Evolutionary conservation across 2,329 filamentous ascomycete genomes (phyloP).

Genomic region (Phyllosticta capitalensis): DNA sequence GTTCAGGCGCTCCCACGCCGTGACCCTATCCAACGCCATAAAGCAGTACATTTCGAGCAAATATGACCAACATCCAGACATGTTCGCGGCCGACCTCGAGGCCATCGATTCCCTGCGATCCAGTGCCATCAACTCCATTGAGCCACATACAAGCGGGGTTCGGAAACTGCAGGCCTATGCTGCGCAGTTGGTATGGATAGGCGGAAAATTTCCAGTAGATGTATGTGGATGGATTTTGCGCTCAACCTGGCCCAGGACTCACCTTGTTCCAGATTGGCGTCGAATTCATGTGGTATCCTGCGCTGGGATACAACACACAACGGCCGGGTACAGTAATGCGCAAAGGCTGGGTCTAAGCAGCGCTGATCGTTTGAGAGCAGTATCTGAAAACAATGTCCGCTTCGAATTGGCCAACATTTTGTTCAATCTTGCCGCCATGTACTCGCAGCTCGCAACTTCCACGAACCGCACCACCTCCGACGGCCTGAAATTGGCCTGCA

Average conservation of each 20-base stretch:
- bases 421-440: constrained; percentile 87
- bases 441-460: constrained; percentile 80
- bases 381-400: constrained; percentile 56
- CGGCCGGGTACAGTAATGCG: constrained; percentile 43
- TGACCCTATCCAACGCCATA: constrained; percentile 73
- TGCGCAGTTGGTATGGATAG: constrained; percentile 85
- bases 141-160: constrained; percentile 79
- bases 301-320: constrained; percentile 79
- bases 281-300: constrained; percentile 93
- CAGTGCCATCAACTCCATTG: constrained; percentile 80
- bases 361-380: constrained; percentile 18
- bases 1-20: constrained; percentile 73
- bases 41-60: constrained; percentile 94
- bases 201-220: constrained; percentile 93
- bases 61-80: constrained; percentile 97
- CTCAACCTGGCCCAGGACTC: neutral
- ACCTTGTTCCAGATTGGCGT: constrained; percentile 60
- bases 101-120: constrained; percentile 73
- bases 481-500: constrained; percentile 77
- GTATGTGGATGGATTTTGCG: constrained; percentile 38
- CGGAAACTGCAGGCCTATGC: constrained; percentile 85
- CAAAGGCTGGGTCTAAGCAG: neutral
- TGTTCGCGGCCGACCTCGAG: constrained; percentile 84
- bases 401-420: constrained; percentile 88
- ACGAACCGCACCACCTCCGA: constrained; percentile 70